Evolutionary conservation across 1,284 basidiomycete species (phyloP), one percentile per base, ranked within the genome.

Genomic region (Sphagnurus paluster): DNA sequence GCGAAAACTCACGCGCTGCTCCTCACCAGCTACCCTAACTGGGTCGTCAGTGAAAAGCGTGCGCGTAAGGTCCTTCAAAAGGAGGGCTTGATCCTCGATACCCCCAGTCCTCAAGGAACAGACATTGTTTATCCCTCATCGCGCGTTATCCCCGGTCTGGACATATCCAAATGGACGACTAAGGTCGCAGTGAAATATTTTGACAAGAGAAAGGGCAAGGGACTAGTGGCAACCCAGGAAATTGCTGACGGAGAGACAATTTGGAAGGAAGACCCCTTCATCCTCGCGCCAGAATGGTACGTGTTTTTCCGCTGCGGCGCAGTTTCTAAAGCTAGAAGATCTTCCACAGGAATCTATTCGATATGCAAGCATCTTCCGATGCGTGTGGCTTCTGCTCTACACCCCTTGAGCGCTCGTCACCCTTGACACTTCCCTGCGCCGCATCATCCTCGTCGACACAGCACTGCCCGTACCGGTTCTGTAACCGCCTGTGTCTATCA

Each of bases 41-140:
- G 90, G 89, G 63, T 75, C 0, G 85, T 93, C 51, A 88, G 86
- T 63, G 90, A 93, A 65, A 92, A 91, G 61, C 77, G 90, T 11
- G 77, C 86, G 7, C 72, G 82, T 44, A 91, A 88, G 63, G 67
- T 87, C 36, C 64, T 89, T 2, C 83, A 87, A 53, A 69, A 58
- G 21, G 75, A 79, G 53, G 82, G 82, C 0, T 69, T 86, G 19
- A 63, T 79, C 6, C 61, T 71, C 6, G 46, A 52, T 21, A 56
- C 60, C 24, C 58, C 62, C n/a, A 52, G 54, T 8, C 53, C 59
- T 20, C 42, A 43, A 10, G 32, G 38, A 14, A 25, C 53, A 6
- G 52, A 57, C 40, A 48, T 36, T 34, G 48, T 69, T 8, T 76
- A 79, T 52, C 88, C 90, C 2, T 68, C 74, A 4, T 91, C 87